Conservation (phyloP, 148 eudicot species). For the Rhododendron ovatum region DNA sequence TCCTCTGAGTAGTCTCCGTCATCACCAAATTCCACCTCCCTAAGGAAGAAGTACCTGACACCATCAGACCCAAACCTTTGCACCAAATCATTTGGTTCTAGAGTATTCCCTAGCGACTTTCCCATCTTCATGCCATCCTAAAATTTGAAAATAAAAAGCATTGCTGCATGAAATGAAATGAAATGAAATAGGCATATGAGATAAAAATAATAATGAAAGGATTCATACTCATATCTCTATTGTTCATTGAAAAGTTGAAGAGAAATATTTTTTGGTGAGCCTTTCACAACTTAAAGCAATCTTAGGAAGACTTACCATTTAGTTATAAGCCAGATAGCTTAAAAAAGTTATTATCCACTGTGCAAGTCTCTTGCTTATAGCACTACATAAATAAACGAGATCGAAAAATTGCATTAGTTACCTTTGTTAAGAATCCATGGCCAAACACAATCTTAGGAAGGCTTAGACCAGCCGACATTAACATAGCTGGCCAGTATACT, state of each 20-base stretch:
- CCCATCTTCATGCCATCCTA: constrained; percentile 99
- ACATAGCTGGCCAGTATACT: constrained; percentile 99
- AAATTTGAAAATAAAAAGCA: constrained; percentile 53
- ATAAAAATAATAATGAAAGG: constrained; percentile 3
- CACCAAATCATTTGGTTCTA: constrained; percentile 93
- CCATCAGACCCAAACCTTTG: constrained; percentile 90
- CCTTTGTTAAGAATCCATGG: constrained; percentile 99
- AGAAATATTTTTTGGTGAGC: background rate
- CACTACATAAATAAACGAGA: background rate
- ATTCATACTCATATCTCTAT: background rate
- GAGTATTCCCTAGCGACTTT: constrained; percentile 88
- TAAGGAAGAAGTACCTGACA: constrained; percentile 92
- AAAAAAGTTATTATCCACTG: background rate
- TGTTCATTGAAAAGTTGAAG: background rate
- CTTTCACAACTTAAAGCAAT: background rate
- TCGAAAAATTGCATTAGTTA: constrained; percentile 16
- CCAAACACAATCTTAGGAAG: constrained; percentile 94
- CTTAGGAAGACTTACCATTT: background rate
- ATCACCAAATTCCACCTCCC: constrained; percentile 94
- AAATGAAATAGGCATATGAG: constrained; percentile 53
- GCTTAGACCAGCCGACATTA: constrained; percentile 88
- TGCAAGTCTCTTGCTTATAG: background rate
- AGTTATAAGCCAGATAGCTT: background rate
- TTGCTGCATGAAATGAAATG: constrained; percentile 70
- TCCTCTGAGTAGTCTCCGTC: constrained; percentile 99